Conservation (phyloP, 108 stramenopile species). For the Skeletonema potamos region DNA sequence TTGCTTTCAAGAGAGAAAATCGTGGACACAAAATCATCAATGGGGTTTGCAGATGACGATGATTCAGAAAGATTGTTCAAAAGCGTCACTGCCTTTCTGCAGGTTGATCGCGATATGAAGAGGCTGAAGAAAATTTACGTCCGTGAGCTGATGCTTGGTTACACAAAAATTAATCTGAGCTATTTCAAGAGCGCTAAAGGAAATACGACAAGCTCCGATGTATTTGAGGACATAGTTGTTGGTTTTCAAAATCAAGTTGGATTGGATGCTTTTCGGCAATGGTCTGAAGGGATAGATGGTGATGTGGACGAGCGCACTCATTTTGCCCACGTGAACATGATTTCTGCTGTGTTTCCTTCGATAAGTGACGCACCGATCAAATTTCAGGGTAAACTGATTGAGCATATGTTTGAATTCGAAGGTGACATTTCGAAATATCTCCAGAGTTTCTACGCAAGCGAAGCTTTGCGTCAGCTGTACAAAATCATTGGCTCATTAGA, state of each 20-base stretch:
- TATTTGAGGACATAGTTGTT: slow-evolving; percentile 1
- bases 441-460: slow-evolving; percentile 33
- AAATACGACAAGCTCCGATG: slow-evolving; percentile 1
- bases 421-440: slow-evolving; percentile 38
- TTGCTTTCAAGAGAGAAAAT: slow-evolving; percentile 26
- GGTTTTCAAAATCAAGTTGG: slow-evolving; percentile 1
- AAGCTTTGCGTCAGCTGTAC: slow-evolving; percentile 89
- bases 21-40: slow-evolving; percentile 4
- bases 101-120: background rate
- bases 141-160: slow-evolving; percentile 68
- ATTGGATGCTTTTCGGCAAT: slow-evolving; percentile 36
- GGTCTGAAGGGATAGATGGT: slow-evolving; percentile 32
- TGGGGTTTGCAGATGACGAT: slow-evolving; percentile 21
- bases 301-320: slow-evolving; percentile 14
- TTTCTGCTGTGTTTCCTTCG: slow-evolving; percentile 61
- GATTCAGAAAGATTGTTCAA: slow-evolving; percentile 1
- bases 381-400: slow-evolving; percentile 79
- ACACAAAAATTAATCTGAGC: slow-evolving; percentile 72
- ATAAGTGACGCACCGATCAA: slow-evolving; percentile 88
- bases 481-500: slow-evolving; percentile 94
- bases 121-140: slow-evolving; percentile 62
- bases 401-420: slow-evolving; percentile 47
- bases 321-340: slow-evolving; percentile 27
- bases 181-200: slow-evolving; percentile 69
- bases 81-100: slow-evolving; percentile 2